Evolutionary conservation across 1,284 basidiomycete genomes (phyloP).

Genomic region (Baeospora myosura): DNA sequence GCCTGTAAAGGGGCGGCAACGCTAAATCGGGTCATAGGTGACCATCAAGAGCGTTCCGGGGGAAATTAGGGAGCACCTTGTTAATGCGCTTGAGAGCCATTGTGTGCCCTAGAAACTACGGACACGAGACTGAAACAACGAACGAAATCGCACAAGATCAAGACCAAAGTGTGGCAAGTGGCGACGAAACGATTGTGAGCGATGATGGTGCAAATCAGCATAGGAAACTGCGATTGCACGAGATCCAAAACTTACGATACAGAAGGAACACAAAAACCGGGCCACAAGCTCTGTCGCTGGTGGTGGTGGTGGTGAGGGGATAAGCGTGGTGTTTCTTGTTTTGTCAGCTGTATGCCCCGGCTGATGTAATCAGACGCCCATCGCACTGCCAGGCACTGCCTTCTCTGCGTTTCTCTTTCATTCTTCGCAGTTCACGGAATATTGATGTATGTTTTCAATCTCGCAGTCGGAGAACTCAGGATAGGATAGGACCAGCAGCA

Average conservation of each 20-base stretch:
- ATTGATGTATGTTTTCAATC: too few relatives aligned
- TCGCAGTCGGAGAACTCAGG: too few relatives aligned
- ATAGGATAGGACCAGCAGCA: too few relatives aligned
- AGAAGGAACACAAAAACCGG: conserved; percentile 3
- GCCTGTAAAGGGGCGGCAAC: conserved; percentile 1
- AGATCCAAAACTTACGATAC: conserved; percentile 9
- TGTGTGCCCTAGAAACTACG: conserved; percentile 23
- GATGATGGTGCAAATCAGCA: neutral
- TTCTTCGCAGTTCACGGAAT: too few relatives aligned
- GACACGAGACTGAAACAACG: conserved; percentile 25
- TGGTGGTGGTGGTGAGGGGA: conserved; percentile 45
- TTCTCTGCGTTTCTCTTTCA: neutral
- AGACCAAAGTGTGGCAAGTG: neutral
- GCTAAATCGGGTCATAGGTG: conserved; percentile 13
- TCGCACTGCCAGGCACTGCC: too few relatives aligned
- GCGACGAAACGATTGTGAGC: neutral
- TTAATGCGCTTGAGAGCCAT: conserved; percentile 99
- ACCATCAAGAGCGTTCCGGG: conserved; percentile 11
- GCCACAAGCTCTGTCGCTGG: conserved; percentile 10
- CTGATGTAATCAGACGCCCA: neutral
- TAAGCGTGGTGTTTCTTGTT: conserved; percentile 24
- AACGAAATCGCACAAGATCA: conserved; percentile 31
- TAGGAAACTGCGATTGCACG: neutral
- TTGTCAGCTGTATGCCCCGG: neutral
- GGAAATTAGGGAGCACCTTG: conserved; percentile 56